Percentiles rank a stretch among this genome's conserved stretches.
These are phyloP conservation scores for Phaseolus coccineus DNA, from an alignment of 331 rosid genomes.

Conservation along the genomic window DNA sequence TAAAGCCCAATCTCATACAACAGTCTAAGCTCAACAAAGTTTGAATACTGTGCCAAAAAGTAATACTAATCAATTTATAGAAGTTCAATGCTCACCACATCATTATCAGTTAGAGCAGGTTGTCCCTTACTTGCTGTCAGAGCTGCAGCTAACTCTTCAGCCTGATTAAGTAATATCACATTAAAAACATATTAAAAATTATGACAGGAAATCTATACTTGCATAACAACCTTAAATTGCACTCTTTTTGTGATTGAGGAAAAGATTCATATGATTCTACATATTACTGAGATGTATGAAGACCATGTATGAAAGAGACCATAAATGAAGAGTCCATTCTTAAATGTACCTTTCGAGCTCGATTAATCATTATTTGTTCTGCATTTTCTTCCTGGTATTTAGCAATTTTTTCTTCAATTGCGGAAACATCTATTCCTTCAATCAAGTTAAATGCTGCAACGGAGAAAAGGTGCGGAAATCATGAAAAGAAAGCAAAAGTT, in stretches of 20 bases:
- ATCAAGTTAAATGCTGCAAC: constrained; percentile 75
- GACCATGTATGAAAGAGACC: constrained; percentile 10
- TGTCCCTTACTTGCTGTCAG: constrained; percentile 79
- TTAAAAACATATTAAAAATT: constrained; percentile 33
- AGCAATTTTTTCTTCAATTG: constrained; percentile 75
- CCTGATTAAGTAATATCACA: constrained; percentile 56
- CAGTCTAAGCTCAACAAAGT: constrained; percentile 10
- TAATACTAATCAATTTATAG: constrained; percentile 20
- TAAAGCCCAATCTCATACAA: constrained; percentile 18
- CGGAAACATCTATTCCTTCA: constrained; percentile 81
- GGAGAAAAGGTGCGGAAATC: constrained; percentile 7
- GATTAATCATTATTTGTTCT: constrained; percentile 84
- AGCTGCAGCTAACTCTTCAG: constrained; percentile 96
- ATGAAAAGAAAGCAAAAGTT: constrained; percentile 41
- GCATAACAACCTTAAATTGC: constrained; percentile 23
- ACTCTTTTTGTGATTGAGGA: neutral
- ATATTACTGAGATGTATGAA: neutral
- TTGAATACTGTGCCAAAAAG: constrained; percentile 27
- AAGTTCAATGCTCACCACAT: constrained; percentile 63
- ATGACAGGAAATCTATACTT: constrained; percentile 2
- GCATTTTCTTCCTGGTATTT: constrained; percentile 88
- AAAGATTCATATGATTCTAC: neutral
- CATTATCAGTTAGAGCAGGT: constrained; percentile 66
- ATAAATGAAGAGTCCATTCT: constrained; percentile 11
- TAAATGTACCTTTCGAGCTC: constrained; percentile 81